Evolutionary conservation across 192 early-diverging fungal genomes (phyloP).

Genomic region (Mortierella hygrophila): DNA sequence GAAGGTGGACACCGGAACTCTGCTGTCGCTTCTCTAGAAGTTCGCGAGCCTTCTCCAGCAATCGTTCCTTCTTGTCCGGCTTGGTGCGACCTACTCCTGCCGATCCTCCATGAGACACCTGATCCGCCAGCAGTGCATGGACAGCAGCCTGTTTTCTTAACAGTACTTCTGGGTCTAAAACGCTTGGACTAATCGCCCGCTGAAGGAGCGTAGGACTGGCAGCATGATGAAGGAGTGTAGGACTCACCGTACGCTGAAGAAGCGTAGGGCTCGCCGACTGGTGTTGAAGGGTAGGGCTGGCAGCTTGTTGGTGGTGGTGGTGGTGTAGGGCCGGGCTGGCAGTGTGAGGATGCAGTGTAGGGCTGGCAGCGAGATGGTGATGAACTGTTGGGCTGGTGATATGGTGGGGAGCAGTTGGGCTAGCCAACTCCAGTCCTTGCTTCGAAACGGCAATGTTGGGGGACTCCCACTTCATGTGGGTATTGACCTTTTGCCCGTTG

Average conservation of each 20-base stretch:
- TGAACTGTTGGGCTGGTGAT: background rate
- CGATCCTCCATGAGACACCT: background rate
- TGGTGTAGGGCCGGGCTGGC: background rate
- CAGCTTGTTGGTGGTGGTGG: background rate
- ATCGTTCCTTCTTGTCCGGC: conserved; percentile 13
- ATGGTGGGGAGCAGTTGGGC: background rate
- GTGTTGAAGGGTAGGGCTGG: background rate
- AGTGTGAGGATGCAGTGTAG: background rate
- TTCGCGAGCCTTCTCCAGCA: conserved; percentile 32
- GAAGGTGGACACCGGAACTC: background rate
- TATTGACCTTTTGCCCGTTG: background rate
- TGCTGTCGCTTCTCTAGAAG: conserved; percentile 37
- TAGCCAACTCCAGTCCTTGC: background rate
- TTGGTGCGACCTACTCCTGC: background rate
- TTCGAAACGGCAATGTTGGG: background rate
- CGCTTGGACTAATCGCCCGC: conserved; percentile 9
- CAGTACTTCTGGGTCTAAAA: conserved; percentile 1
- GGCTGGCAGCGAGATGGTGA: background rate
- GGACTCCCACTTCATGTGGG: background rate
- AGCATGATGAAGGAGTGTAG: background rate
- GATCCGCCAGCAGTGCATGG: background rate
- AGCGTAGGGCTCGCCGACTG: background rate
- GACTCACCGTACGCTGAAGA: background rate
- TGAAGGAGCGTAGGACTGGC: background rate
- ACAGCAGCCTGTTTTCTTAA: conserved; percentile 15